Evolutionary conservation across 73 alveolate species (phyloP), one percentile per base, ranked within the genome.

Genomic region (Diophrys appendiculata): DNA sequence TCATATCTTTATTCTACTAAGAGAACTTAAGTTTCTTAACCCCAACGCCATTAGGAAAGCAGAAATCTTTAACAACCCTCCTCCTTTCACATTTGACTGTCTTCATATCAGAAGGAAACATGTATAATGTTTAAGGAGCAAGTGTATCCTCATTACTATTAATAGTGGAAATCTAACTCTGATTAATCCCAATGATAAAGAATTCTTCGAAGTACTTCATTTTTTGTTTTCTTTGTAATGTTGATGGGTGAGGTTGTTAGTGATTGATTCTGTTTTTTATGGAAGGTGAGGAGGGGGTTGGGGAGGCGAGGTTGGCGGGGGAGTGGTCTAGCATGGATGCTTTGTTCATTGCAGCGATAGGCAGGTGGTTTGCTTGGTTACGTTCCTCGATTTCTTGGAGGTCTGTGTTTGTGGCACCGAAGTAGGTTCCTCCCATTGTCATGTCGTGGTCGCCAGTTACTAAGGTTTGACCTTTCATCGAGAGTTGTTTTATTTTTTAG

Each of bases 21-120:
- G 25, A 1, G 18, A 23, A 5, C 5, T 67, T 31, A 1, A 67
- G 75, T 28, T 67, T 29, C 53, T 54, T 67, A 18, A 67, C 23
- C 5, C 18, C 54, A 11, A 67, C 75, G 8, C 75, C 75, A 67
- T 67, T 67, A 24, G 75, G 75, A 27, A 67, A 67, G n/a, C 75
- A 67, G 53, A 67, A 67, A 28, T 67, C 75, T 27, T 67, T 67
- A 14, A 67, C 75, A 67, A 27, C 75, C 3, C 35, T 67, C n/a
- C 54, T 24, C 53, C 75, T 18, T 24, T 67, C 52, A 67, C 75
- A 23, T 2, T 67, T 22, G 0, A 52, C 1, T 25, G 25, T 29
- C n/a, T n/a, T n/a, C 24, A 31, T 23, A 5, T 43, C 53, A 5
- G 25, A 3, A 3, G 75, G 75, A 31, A 25, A 67, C 75, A 67